These are phyloP conservation scores for Coniella lustricola DNA, from an alignment of 2,329 filamentous ascomycete species.

Conservation along the genomic window DNA sequence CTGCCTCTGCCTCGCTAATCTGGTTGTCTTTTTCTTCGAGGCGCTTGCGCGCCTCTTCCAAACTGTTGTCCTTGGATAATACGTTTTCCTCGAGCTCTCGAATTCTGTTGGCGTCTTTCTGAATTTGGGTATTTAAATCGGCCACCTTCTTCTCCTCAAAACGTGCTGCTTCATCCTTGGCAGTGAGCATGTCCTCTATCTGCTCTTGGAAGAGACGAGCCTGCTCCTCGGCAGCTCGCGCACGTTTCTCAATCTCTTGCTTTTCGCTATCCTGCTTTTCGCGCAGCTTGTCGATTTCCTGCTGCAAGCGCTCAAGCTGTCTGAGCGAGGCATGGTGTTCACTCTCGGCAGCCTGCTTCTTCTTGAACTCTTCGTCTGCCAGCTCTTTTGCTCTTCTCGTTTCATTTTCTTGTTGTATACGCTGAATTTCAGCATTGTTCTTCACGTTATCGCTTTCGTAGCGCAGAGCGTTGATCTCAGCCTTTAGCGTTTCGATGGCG, in stretches of 20 bases:
- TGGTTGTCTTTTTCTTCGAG: slow-evolving; percentile 62
- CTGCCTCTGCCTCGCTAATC: slow-evolving; percentile 71
- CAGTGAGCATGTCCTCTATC: slow-evolving; percentile 59
- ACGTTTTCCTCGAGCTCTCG: slow-evolving; percentile 55
- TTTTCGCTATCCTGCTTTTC: slow-evolving; percentile 48
- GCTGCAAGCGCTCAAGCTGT: slow-evolving; percentile 42
- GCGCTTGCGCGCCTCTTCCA: slow-evolving; percentile 58
- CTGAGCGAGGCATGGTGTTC: slow-evolving; percentile 43
- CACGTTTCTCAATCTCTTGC: slow-evolving; percentile 59
- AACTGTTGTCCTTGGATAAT: slow-evolving; percentile 45
- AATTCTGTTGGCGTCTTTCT: slow-evolving; percentile 38
- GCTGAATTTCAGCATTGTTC: slow-evolving; percentile 76
- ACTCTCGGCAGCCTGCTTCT: slow-evolving; percentile 51
- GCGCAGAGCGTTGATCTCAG: slow-evolving; percentile 78
- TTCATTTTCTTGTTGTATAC: slow-evolving; percentile 75
- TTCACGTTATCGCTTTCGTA: slow-evolving; percentile 84
- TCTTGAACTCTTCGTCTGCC: slow-evolving; percentile 79
- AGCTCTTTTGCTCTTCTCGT: slow-evolving; percentile 71
- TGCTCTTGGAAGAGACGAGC: slow-evolving; percentile 72
- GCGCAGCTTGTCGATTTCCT: slow-evolving; percentile 46
- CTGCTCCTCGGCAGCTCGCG: slow-evolving; percentile 66
- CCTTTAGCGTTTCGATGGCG: slow-evolving; percentile 71
- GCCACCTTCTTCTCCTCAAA: slow-evolving; percentile 46
- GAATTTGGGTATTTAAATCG: slow-evolving; percentile 47
- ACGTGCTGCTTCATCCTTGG: slow-evolving; percentile 64